These are phyloP conservation scores for Ruellia speciosa DNA, from an alignment of 305 asterid genomes.

Conservation along the genomic window DNA sequence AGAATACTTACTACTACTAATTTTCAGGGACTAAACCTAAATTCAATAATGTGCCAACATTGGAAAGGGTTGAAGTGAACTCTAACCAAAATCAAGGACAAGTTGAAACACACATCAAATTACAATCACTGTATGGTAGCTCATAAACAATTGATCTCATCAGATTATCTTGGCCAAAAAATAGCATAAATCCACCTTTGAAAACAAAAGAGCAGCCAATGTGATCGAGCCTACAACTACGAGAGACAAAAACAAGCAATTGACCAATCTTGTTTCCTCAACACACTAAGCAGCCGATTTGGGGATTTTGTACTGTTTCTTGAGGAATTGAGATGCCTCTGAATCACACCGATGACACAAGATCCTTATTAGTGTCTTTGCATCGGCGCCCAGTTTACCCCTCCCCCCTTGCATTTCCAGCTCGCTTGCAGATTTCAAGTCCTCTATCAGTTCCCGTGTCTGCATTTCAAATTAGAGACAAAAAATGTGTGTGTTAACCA, in stretches of 20 bases:
- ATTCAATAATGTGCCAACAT: too few species aligned
- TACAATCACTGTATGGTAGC: too few species aligned
- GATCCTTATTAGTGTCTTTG: conserved; percentile 71
- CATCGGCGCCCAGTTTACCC: conserved; percentile 75
- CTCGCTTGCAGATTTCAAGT: conserved; percentile 73
- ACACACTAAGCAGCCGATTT: conserved; percentile 45
- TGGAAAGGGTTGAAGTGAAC: too few species aligned
- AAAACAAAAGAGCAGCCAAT: too few species aligned
- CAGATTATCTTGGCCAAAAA: too few species aligned
- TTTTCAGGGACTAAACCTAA: too few species aligned
- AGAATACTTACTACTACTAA: too few species aligned
- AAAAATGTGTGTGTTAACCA: neutral
- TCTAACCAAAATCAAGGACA: too few species aligned
- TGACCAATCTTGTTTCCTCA: neutral
- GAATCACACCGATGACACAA: conserved; percentile 85
- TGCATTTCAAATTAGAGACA: conserved; percentile 23
- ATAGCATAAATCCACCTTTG: too few species aligned
- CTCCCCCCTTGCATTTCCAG: conserved; percentile 71
- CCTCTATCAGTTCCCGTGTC: conserved; percentile 91
- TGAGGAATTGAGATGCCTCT: conserved; percentile 94
- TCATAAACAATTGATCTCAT: too few species aligned
- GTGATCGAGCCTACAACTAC: too few species aligned
- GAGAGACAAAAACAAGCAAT: neutral
- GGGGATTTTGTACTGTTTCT: conserved; percentile 92
- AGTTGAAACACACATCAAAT: too few species aligned